Evolutionary conservation across 169 alveolate genomes (phyloP).

Genomic region (Toxoplasma gondii): DNA sequence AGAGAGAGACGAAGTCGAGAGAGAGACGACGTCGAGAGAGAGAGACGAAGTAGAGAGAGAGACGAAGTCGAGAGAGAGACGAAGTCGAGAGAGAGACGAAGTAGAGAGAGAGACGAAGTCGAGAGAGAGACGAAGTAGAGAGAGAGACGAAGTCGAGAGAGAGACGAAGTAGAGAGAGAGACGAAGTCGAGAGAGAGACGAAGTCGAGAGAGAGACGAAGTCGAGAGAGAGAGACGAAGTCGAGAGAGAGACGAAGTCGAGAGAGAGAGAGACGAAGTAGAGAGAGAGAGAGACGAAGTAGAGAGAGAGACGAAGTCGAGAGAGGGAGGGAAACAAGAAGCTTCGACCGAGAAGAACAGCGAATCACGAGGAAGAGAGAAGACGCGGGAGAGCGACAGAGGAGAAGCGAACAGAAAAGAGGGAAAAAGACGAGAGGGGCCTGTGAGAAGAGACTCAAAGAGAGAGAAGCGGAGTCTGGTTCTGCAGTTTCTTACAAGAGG

Average conservation of each 20-base stretch:
- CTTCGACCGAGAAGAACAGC: background rate
- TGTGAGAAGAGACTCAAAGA: background rate
- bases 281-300: too few relatives aligned
- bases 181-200: too few relatives aligned
- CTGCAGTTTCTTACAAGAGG: background rate
- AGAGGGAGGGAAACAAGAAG: background rate
- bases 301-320: background rate
- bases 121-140: background rate
- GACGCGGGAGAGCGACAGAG: too few relatives aligned
- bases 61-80: background rate
- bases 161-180: too few relatives aligned
- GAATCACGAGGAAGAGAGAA: background rate
- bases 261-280: too few relatives aligned
- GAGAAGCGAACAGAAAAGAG: background rate
- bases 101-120: background rate
- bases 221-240: too few relatives aligned
- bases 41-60: background rate
- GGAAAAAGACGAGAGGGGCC: background rate
- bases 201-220: too few relatives aligned
- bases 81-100: background rate
- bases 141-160: background rate
- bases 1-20: background rate
- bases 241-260: too few relatives aligned
- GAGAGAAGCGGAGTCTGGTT: background rate
- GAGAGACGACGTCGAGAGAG: background rate